Percentiles rank a stretch among this genome's conserved stretches.
Conservation (phyloP, 2,329 filamentous ascomycete species). For the Domatiomyces catenatus region DNA sequence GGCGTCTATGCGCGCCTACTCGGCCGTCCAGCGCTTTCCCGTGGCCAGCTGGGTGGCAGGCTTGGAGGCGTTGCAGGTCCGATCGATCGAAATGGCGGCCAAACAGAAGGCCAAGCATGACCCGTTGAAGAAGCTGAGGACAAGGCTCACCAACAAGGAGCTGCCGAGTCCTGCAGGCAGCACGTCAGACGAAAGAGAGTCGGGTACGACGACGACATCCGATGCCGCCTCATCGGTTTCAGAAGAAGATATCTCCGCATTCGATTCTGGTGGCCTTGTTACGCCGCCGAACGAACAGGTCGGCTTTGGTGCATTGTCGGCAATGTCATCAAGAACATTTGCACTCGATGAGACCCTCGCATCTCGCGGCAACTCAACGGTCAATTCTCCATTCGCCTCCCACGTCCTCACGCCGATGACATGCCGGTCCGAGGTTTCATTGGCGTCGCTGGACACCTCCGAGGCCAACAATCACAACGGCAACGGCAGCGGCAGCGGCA, state of each 20-base stretch:
- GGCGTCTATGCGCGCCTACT: conserved; percentile 40
- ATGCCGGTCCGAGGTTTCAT: not conserved
- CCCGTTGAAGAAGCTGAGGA: conserved; percentile 27
- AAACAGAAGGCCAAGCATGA: not conserved
- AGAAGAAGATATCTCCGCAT: not conserved
- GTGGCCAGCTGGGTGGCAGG: conserved; percentile 43
- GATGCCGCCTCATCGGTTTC: not conserved
- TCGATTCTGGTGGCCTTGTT: not conserved
- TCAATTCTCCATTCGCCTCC: not conserved
- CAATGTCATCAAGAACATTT: not conserved
- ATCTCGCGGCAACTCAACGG: not conserved
- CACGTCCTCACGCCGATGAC: not conserved
- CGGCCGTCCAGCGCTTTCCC: conserved; percentile 42
- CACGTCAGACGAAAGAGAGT: not conserved
- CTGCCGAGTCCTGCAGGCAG: not conserved
- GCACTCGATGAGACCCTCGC: not conserved
- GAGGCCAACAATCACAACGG: not conserved
- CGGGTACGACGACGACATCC: not conserved
- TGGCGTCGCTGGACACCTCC: not conserved
- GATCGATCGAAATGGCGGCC: conserved; percentile 25
- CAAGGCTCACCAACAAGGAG: not conserved
- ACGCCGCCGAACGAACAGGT: not conserved
- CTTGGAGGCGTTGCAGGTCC: conserved; percentile 38
- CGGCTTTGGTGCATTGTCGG: not conserved
- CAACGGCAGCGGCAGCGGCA: not conserved